phyloP scores from a whole-genome alignment of 345 rosid species.

The Hypericum perforatum region DNA sequence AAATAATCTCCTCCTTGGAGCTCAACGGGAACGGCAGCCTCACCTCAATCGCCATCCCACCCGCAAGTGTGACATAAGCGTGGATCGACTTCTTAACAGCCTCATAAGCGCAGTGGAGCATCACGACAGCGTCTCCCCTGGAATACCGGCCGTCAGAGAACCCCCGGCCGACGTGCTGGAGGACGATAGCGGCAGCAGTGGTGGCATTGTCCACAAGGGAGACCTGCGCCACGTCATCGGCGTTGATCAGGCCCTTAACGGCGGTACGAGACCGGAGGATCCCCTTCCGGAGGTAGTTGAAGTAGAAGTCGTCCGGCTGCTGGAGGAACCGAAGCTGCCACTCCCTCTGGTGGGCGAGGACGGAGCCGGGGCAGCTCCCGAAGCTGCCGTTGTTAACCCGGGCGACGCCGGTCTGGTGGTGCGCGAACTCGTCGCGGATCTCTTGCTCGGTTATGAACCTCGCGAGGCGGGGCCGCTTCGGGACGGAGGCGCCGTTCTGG shows the following conservation, averaged over 20 bases:
- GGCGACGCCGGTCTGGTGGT: slow-evolving; percentile 48
- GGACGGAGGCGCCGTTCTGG: slow-evolving; percentile 7
- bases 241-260: slow-evolving; percentile 50
- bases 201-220: slow-evolving; percentile 79
- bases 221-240: slow-evolving; percentile 55
- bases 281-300: slow-evolving; percentile 49
- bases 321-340: slow-evolving; percentile 62
- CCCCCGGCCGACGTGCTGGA: slow-evolving; percentile 52
- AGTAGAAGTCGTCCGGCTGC: slow-evolving; percentile 74
- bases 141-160: slow-evolving; percentile 46
- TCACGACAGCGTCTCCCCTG: slow-evolving; percentile 41
- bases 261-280: slow-evolving; percentile 44
- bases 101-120: slow-evolving; percentile 69
- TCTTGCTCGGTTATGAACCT: slow-evolving; percentile 29
- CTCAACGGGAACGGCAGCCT: slow-evolving; percentile 72
- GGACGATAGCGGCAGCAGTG: slow-evolving; percentile 72
- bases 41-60: slow-evolving; percentile 79
- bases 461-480: slow-evolving; percentile 3
- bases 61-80: slow-evolving; percentile 77
- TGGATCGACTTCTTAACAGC: slow-evolving; percentile 83
- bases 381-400: slow-evolving; percentile 78
- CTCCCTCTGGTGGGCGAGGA: slow-evolving; percentile 39
- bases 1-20: slow-evolving; percentile 49
- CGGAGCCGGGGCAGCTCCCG: slow-evolving; percentile 66
- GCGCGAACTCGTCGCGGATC: slow-evolving; percentile 58